Percentiles rank a stretch among this genome's conserved stretches.
phyloP scores from a whole-genome alignment of 257 asterid genomes.

The Osmanthus fragrans region DNA sequence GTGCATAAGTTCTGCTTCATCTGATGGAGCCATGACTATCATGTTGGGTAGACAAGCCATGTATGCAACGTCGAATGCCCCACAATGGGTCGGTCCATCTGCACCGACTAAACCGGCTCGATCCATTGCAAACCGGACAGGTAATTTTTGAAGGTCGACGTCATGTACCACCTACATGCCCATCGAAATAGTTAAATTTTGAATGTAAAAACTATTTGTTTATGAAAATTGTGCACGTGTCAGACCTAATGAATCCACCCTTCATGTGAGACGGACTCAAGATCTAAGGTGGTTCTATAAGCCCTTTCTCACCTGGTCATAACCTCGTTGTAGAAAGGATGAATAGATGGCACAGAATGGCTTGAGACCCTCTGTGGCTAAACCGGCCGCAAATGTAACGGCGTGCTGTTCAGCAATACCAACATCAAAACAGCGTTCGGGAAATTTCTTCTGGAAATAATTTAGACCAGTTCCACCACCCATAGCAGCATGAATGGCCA shows the following conservation, averaged over 20 bases:
- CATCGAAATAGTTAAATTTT: not conserved
- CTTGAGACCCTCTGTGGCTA: conserved; percentile 80
- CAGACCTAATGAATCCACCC: too few species aligned
- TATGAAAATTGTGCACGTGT: too few species aligned
- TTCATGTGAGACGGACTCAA: too few species aligned
- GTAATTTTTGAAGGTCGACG: conserved; percentile 79
- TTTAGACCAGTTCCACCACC: conserved; percentile 88
- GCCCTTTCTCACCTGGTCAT: conserved; percentile 55
- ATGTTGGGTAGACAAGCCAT: conserved; percentile 89
- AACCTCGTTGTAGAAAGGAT: conserved; percentile 75
- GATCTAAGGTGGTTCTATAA: too few species aligned
- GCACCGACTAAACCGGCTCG: conserved; percentile 89
- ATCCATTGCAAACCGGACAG: conserved; percentile 83
- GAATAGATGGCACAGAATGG: conserved; percentile 86
- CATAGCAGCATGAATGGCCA: conserved; percentile 86
- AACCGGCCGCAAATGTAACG: conserved; percentile 82
- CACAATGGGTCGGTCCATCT: conserved; percentile 86
- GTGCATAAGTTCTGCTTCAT: conserved; percentile 82
- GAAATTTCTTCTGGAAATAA: conserved; percentile 63
- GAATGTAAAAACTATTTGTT: not conserved
- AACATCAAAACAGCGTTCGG: conserved; percentile 70
- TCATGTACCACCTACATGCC: conserved; percentile 71
- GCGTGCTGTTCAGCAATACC: conserved; percentile 94
- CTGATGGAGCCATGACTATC: conserved; percentile 89
- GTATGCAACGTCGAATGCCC: conserved; percentile 75